Conservation (phyloP, 805 yeast genomes). For the Candida saitoana region DNA sequence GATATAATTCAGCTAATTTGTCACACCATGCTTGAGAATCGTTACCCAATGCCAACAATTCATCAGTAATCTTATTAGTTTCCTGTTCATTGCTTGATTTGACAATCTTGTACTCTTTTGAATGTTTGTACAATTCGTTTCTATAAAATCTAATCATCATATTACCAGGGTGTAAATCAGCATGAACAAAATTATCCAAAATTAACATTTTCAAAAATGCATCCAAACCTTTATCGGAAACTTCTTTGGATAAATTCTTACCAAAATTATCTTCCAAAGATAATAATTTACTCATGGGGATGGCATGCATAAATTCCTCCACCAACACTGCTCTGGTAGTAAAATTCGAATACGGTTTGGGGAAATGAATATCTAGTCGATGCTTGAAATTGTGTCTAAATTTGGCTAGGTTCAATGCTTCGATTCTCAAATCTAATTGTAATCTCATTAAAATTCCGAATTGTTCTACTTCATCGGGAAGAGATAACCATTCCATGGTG, state of each 20-base stretch:
- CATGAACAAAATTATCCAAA: conserved; percentile 89
- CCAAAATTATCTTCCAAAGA: conserved; percentile 44
- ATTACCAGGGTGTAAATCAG: conserved; percentile 97
- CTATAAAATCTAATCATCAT: conserved; percentile 72
- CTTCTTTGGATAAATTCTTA: conserved; percentile 55
- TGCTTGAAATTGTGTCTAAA: conserved; percentile 67
- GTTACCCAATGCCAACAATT: conserved; percentile 31
- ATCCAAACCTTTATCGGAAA: conserved; percentile 80
- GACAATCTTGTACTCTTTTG: conserved; percentile 38
- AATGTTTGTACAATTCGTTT: conserved; percentile 40
- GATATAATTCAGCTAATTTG: conserved; percentile 43
- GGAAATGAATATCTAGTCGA: conserved; percentile 66
- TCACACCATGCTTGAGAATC: conserved; percentile 42
- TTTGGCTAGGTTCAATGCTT: conserved; percentile 70
- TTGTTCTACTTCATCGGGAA: conserved; percentile 91
- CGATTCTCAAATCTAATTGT: conserved; percentile 87
- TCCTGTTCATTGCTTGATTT: conserved; percentile 44
- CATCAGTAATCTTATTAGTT: conserved; percentile 42
- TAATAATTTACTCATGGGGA: conserved; percentile 73
- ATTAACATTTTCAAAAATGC: conserved; percentile 91
- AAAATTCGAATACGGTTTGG: conserved; percentile 62
- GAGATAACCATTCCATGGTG: conserved; percentile 95
- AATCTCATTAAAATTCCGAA: conserved; percentile 80
- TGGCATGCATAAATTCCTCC: conserved; percentile 80
- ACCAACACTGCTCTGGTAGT: conserved; percentile 72